Evolutionary conservation across 225 moss, liverwort and hornwort genomes (phyloP).

Genomic region (Polytrichum commune): DNA sequence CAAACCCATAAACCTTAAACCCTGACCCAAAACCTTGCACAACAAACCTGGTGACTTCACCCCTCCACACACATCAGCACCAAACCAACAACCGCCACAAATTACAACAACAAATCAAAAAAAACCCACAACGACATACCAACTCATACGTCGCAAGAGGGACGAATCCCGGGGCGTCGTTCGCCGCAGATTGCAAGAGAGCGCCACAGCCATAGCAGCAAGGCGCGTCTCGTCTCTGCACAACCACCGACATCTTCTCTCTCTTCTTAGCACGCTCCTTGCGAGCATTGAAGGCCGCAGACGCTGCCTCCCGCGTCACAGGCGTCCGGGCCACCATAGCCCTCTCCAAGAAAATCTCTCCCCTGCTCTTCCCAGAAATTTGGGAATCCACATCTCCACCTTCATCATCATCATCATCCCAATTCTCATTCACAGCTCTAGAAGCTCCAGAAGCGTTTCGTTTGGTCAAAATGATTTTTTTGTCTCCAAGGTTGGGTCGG

Average conservation of each 20-base stretch:
- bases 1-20: not conserved
- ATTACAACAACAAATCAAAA: not conserved
- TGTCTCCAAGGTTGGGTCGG: constrained; percentile 2
- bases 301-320: constrained; percentile 8
- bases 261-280: constrained; percentile 45
- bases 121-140: constrained; percentile 29
- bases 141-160: constrained; percentile 72
- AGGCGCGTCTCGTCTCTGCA: constrained; percentile 47
- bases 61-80: no score
- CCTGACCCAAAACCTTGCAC: not conserved
- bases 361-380: constrained; percentile 55
- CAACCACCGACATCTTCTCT: constrained; percentile 39
- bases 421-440: constrained; percentile 12
- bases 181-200: constrained; percentile 57
- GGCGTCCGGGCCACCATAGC: constrained; percentile 19
- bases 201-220: constrained; percentile 97
- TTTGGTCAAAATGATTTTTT: no score
- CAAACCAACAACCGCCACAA: no score
- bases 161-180: constrained; percentile 85
- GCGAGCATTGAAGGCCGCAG: constrained; percentile 20
- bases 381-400: constrained; percentile 8
- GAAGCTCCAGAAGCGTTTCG: not conserved
- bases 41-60: no score
- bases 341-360: constrained; percentile 58
- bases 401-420: not conserved